Conservation (phyloP, 495 filamentous ascomycete genomes). For the Penicillium dipodomyicola region DNA sequence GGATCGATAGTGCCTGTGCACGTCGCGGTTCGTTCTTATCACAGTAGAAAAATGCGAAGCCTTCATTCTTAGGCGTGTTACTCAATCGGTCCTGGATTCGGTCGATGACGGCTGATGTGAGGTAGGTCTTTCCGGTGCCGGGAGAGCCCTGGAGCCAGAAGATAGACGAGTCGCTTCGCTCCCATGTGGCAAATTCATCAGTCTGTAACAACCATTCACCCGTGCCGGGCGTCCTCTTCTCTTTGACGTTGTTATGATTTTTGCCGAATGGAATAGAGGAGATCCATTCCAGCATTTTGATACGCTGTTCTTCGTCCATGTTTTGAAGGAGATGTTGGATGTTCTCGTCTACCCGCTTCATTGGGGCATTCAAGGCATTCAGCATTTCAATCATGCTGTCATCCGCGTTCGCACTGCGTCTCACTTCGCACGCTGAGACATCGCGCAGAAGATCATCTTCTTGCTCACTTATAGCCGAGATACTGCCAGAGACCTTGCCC, state of each 20-base stretch:
- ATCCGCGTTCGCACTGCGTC: no score
- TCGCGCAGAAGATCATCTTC: no score
- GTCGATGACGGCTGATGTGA: conserved; percentile 37
- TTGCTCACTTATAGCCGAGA: no score
- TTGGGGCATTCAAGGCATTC: neutral
- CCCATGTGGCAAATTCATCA: conserved; percentile 17
- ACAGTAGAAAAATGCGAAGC: conserved; percentile 46
- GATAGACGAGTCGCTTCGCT: conserved; percentile 12
- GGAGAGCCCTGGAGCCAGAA: conserved; percentile 31
- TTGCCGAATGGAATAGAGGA: conserved; percentile 24
- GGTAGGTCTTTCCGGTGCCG: conserved; percentile 39
- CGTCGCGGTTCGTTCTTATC: conserved; percentile 30
- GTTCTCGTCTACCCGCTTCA: neutral
- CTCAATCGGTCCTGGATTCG: conserved; percentile 15
- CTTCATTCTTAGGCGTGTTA: conserved; percentile 21
- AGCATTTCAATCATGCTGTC: no score
- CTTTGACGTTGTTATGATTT: conserved; percentile 18
- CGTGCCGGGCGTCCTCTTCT: conserved; percentile 19
- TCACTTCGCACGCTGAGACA: no score
- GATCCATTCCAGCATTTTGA: conserved; percentile 23
- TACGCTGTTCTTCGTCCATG: conserved; percentile 11
- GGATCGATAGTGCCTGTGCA: conserved; percentile 28
- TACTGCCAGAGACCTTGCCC: no score
- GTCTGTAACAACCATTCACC: conserved; percentile 22
- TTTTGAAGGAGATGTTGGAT: conserved; percentile 7